Evolutionary conservation across 192 early-diverging fungal species (phyloP).

Genomic region (Dissophora globulifera): DNA sequence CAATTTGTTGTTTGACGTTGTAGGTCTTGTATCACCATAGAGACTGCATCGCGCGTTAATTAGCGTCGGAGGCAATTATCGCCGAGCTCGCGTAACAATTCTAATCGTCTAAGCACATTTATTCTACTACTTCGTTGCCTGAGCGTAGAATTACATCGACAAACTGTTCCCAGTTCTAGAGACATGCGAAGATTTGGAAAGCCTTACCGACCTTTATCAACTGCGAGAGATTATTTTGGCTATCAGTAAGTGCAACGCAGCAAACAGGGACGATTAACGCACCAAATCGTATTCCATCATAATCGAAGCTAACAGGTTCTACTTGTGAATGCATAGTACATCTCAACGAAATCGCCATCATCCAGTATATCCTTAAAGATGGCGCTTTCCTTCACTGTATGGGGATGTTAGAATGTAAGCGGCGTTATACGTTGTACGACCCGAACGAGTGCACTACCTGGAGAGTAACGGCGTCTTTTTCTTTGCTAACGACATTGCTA

Average conservation of each 20-base stretch:
- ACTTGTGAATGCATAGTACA: constrained; percentile 73
- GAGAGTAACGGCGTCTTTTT: no score
- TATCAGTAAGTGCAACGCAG: constrained; percentile 66
- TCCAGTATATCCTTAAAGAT: constrained; percentile 79
- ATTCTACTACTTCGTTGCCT: no score
- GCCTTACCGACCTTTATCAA: constrained; percentile 70
- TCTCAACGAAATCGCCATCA: constrained; percentile 80
- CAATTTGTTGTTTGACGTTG: no score
- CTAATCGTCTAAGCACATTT: no score
- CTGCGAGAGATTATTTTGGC: constrained; percentile 77
- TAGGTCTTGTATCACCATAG: no score
- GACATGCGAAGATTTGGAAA: constrained; percentile 83
- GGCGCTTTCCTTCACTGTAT: constrained; percentile 73
- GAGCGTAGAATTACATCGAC: constrained; percentile 77
- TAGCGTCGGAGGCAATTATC: no score
- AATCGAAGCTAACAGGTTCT: no score
- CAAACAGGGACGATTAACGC: background rate
- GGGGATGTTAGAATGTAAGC: constrained; percentile 89
- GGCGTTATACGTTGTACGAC: background rate
- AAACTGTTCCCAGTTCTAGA: constrained; percentile 75
- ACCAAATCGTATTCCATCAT: no score
- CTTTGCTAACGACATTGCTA: no score
- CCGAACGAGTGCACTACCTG: no score
- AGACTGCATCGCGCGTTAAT: no score
- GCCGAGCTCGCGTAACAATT: no score